Evolutionary conservation across 345 rosid genomes (phyloP), one percentile per base, ranked within the genome.

Genomic region (Gossypium bickii): DNA sequence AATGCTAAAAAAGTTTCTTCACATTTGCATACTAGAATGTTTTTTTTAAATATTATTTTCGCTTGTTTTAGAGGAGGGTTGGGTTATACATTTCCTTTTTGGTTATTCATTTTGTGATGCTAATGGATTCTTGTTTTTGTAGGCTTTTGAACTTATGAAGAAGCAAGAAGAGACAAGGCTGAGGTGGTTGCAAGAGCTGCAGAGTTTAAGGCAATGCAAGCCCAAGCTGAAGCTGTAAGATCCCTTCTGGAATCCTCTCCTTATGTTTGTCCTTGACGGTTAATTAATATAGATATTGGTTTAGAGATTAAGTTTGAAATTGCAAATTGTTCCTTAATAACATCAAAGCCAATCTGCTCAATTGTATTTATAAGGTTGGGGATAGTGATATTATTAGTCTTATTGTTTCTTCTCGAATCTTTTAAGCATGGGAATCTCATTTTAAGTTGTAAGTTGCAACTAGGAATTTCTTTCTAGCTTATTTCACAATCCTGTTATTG

Each of bases 171-270:
- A 89, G 80, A 95, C 98, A 20, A 90, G 86, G 74, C 87, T 45
- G 98, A 93, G 79, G 59, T 84, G 78, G 72, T 84, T 69, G 87
- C 85, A 2, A 89, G 88, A 87, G 85, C 84, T 20, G 91, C 93
- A 11, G 97, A 91, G 81, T 95, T 82, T 74, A 95, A 93, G 85
- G 93, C 97, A 70, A 56, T 84, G 79, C 97, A 90, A 86, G 88
- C 98, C 43, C 94, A 91, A 80, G 93, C 98, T 48, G 97, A 93
- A 87, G 83, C 87, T 82, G 99, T 95, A 82, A 87, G 89, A 64
- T 79, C 53, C 48, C 60, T 15, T 70, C 17, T 29, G 24, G n/a
- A 62, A 44, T 67, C 49, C 43, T 67, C 8, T 24, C 24, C 0
- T 49, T 1, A 2, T 49, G 43, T 49, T 68, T 3, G 15, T 68